Conservation (phyloP, 768 basidiomycete species). For the Xerocomus brunneocitrinus region DNA sequence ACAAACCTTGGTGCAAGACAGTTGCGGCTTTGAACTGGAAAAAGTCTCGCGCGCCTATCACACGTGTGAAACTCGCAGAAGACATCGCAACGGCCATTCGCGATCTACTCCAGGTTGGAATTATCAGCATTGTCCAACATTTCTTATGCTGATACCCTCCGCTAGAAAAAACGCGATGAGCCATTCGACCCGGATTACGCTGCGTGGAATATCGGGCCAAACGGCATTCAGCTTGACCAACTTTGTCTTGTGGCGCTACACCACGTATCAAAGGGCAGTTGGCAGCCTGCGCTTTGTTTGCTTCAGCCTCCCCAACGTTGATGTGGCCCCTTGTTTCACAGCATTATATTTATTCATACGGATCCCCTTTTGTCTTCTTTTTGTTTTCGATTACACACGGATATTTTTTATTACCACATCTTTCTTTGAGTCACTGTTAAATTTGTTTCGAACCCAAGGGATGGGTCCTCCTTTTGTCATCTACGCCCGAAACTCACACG, state of each 20-base stretch:
- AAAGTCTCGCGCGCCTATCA: slow-evolving; percentile 69
- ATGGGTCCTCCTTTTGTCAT: neutral
- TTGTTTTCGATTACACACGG: neutral
- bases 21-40: slow-evolving; percentile 75
- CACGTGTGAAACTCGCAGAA: slow-evolving; percentile 66
- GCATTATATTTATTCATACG: neutral
- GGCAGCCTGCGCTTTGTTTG: slow-evolving; percentile 72
- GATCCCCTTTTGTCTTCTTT: neutral
- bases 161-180: slow-evolving; percentile 13
- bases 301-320: slow-evolving; percentile 11
- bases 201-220: slow-evolving; percentile 22
- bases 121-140: neutral
- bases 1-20: slow-evolving; percentile 67
- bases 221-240: slow-evolving; percentile 23
- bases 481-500: neutral
- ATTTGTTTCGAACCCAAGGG: slow-evolving; percentile 4
- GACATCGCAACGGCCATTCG: slow-evolving; percentile 68
- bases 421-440: neutral
- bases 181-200: slow-evolving; percentile 7
- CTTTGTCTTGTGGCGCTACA: slow-evolving; percentile 65
- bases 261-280: slow-evolving; percentile 75
- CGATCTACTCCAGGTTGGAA: slow-evolving; percentile 55
- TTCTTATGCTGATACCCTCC: slow-evolving; percentile 8
- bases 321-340: neutral
- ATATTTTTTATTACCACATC: neutral